Percentiles rank a stretch among this genome's conserved stretches.
Conservation (phyloP, 2,329 filamentous ascomycete species). For the Phaeosphaeria sp. region DNA sequence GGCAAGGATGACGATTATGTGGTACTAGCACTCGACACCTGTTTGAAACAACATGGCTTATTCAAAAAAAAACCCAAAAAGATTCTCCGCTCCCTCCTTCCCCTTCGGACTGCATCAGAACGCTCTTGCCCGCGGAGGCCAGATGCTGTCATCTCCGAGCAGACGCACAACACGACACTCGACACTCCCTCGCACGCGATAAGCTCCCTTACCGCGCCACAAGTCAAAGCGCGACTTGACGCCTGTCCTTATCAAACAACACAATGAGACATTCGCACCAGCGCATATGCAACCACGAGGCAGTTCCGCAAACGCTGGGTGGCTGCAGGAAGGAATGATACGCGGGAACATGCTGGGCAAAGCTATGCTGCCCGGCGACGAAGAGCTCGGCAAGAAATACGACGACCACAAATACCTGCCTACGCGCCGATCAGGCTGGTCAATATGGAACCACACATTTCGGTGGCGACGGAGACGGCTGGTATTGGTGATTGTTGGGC, state of each 20-base stretch:
- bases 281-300: constrained; percentile 32
- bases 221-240: constrained; percentile 15
- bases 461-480: constrained; percentile 60
- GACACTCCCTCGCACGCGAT: constrained; percentile 12
- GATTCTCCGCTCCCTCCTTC: no score
- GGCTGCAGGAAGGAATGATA: constrained; percentile 34
- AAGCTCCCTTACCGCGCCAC: constrained; percentile 24
- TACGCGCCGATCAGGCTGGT: constrained; percentile 42
- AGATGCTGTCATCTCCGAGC: not conserved
- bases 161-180: not conserved
- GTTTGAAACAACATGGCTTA: constrained; percentile 15
- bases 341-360: constrained; percentile 45
- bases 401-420: constrained; percentile 62
- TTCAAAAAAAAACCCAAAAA: no score
- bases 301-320: constrained; percentile 29
- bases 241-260: constrained; percentile 4
- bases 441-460: constrained; percentile 33
- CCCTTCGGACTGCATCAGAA: no score
- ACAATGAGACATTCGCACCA: constrained; percentile 34
- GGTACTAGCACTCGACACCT: not conserved
- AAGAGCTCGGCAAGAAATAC: constrained; percentile 70
- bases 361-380: constrained; percentile 60
- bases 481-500: constrained; percentile 41
- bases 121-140: not conserved
- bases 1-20: not conserved